Conservation (phyloP, 306 rosid genomes). For the Medicago ruthenica region DNA sequence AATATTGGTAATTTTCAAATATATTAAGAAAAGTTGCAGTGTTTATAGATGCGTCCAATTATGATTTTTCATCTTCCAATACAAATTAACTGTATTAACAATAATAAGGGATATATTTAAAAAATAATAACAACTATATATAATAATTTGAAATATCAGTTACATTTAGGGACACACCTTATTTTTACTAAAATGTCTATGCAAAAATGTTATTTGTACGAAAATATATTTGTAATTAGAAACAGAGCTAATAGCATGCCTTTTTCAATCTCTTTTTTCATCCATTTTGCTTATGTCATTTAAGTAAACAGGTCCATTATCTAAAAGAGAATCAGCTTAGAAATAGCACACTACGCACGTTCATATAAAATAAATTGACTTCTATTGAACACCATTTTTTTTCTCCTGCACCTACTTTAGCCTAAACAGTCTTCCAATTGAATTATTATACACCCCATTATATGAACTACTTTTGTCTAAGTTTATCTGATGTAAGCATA, state of each 20-base stretch:
- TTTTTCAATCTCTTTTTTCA: slow-evolving; percentile 37
- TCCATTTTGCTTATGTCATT: slow-evolving; percentile 47
- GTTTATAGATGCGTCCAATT: too few relatives aligned
- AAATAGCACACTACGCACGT: slow-evolving; percentile 48
- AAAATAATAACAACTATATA: too few relatives aligned
- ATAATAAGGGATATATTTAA: too few relatives aligned
- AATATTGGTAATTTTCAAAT: too few relatives aligned
- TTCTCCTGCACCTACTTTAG: slow-evolving; percentile 53
- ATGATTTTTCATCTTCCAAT: too few relatives aligned
- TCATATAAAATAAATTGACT: slow-evolving; percentile 63
- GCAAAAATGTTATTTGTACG: background rate
- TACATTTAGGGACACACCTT: too few relatives aligned
- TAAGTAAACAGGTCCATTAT: slow-evolving; percentile 39
- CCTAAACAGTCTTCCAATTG: slow-evolving; percentile 54
- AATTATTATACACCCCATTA: slow-evolving; percentile 74
- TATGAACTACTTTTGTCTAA: slow-evolving; percentile 46
- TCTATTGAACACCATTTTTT: slow-evolving; percentile 43
- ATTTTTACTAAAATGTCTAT: too few relatives aligned
- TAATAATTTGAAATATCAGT: too few relatives aligned
- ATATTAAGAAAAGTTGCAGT: too few relatives aligned
- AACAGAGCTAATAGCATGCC: background rate
- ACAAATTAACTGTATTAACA: too few relatives aligned
- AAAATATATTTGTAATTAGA: background rate
- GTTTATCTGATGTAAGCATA: slow-evolving; percentile 65
- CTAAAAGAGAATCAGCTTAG: slow-evolving; percentile 49